Evolutionary conservation across 2,329 filamentous ascomycete species (phyloP).

Genomic region (Penicillium sp.): DNA sequence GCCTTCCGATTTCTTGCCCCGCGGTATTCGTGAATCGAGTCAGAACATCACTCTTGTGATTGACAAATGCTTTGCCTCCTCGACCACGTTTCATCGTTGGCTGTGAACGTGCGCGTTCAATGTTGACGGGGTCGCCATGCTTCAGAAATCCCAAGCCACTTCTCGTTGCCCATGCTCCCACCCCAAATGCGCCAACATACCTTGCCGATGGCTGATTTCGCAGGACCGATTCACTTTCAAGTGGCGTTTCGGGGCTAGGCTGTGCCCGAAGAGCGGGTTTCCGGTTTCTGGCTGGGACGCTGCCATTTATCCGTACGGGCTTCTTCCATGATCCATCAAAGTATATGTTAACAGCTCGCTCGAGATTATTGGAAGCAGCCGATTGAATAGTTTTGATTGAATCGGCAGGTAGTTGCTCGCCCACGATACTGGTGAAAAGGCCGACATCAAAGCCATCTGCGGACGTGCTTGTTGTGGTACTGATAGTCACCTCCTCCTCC

Average conservation of each 20-base stretch:
- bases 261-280: conserved; percentile 5
- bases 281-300: conserved; percentile 8
- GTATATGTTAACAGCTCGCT: conserved; percentile 63
- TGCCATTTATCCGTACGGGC: conserved; percentile 8
- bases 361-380: conserved; percentile 53
- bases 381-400: conserved; percentile 50
- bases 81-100: conserved; percentile 51
- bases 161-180: conserved; percentile 85
- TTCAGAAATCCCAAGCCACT: conserved; percentile 73
- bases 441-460: conserved; percentile 52
- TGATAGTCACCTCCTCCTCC: background rate
- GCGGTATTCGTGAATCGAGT: conserved; percentile 81
- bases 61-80: conserved; percentile 45
- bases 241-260: background rate
- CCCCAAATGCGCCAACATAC: conserved; percentile 90
- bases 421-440: conserved; percentile 58
- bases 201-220: conserved; percentile 52
- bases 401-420: conserved; percentile 47
- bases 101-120: conserved; percentile 79
- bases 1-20: conserved; percentile 79
- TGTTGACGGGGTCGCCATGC: conserved; percentile 78
- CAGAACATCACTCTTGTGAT: conserved; percentile 75
- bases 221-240: conserved; percentile 14
- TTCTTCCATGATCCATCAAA: conserved; percentile 62
- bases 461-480: background rate